Evolutionary conservation across 2,329 filamentous ascomycete genomes (phyloP).

Genomic region (Exophiala calicioides): DNA sequence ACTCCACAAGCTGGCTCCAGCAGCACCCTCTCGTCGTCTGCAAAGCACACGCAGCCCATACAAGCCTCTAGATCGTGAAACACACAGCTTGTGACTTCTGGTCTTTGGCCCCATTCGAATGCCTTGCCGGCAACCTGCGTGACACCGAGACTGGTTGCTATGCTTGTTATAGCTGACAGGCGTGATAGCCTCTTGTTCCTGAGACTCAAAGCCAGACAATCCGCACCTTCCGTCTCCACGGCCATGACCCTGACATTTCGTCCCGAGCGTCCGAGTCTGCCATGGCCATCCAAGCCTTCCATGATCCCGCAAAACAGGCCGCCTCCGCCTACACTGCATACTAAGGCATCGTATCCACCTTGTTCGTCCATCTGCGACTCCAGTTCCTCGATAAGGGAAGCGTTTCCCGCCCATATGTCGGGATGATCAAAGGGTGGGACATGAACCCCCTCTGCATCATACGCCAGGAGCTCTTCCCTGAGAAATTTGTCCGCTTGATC

Average conservation of each 20-base stretch:
- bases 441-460: conserved; percentile 41
- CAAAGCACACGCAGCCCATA: conserved; percentile 71
- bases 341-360: conserved; percentile 63
- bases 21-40: conserved; percentile 76
- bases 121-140: conserved; percentile 66
- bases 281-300: conserved; percentile 55
- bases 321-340: conserved; percentile 78
- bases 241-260: conserved; percentile 60
- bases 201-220: conserved; percentile 65
- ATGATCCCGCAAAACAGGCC: conserved; percentile 75
- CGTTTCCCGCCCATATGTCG: conserved; percentile 48
- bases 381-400: conserved; percentile 46
- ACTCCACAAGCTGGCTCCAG: conserved; percentile 86
- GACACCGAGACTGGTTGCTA: conserved; percentile 72
- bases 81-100: conserved; percentile 60
- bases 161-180: conserved; percentile 65
- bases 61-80: conserved; percentile 76
- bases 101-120: conserved; percentile 62
- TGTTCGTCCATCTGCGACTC: conserved; percentile 41
- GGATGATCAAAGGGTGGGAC: conserved; percentile 49
- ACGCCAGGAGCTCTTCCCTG: conserved; percentile 49
- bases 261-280: conserved; percentile 31
- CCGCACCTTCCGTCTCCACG: conserved; percentile 73
- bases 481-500: conserved; percentile 69
- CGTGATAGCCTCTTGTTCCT: conserved; percentile 57